Base-by-base conservation (phyloP, 2,329 filamentous ascomycete species). In the Xylaria sp. region DNA sequence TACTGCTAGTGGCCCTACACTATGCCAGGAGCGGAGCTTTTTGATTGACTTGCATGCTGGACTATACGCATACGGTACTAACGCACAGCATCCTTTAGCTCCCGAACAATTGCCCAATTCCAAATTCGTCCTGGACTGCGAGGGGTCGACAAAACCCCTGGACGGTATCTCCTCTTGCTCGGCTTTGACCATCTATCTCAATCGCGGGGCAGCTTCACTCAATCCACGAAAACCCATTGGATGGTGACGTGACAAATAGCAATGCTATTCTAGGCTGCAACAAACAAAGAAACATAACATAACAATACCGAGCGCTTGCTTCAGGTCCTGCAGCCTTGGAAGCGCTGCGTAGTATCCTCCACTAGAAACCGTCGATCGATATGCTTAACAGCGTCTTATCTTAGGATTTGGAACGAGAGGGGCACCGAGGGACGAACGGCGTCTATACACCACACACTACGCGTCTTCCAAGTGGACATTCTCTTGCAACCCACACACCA, bases 71-170 rank as follows among this genome's bases (percentile, higher is more conserved):
- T 32, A 39, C n/a, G 37, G 37, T 23, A 60, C 63, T 63, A 63
- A 67, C 41, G 68, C 60, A 67, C 23, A 67, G 61, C 69, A 71
- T 70, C 67, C 46, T 70, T 57, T 66, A 60, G 52, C 62, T 59
- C 71, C 65, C 63, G 70, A 54, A 44, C 55, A 8, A 48, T 56
- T n/a, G 20, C n/a, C 32, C 48, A 65, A 76, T 76, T 76, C 73
- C 75, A 76, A 76, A 76, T 76, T 68, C 56, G 28, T 69, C 66
- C 67, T 69, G 70, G 34, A 10, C 72, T 68, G 71, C 67, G 55
- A 63, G 74, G 70, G 62, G 64, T 62, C 61, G 44, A 70, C 56
- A 50, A 15, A 65, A 32, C 52, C 66, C 62, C 44, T 65, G 66
- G 51, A 25, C 23, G 39, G 39, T 37, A 28, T 52, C 13, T 60